phyloP scores from a whole-genome alignment of 2,329 filamentous ascomycete genomes.

The Arthrinium phaeospermum region DNA sequence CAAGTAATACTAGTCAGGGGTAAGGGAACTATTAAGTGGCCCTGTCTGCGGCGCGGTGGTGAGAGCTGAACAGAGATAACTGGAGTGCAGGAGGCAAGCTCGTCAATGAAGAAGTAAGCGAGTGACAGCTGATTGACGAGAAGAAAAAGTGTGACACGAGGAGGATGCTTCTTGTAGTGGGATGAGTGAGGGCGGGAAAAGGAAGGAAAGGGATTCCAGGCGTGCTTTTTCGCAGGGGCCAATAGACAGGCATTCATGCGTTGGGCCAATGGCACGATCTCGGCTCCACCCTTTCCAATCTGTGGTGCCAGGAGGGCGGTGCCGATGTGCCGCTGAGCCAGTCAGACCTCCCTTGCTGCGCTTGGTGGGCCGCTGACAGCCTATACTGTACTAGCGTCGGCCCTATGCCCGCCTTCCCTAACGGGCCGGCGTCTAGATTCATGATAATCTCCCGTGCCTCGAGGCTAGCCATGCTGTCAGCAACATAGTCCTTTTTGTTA shows the following conservation, averaged over 20 bases:
- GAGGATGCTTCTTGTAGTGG: slow-evolving; percentile 14
- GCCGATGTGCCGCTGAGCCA: background rate
- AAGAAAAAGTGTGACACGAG: background rate
- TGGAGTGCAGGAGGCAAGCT: slow-evolving; percentile 1
- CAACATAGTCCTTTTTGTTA: background rate
- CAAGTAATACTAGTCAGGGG: slow-evolving; percentile 11
- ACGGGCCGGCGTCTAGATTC: slow-evolving; percentile 4
- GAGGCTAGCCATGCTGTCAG: background rate
- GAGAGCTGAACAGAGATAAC: background rate
- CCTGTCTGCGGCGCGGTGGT: background rate
- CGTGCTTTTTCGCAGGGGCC: background rate
- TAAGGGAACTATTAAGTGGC: background rate
- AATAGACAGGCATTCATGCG: background rate
- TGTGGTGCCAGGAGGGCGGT: background rate
- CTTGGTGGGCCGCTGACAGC: background rate
- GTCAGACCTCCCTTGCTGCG: background rate
- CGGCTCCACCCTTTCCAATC: slow-evolving; percentile 7
- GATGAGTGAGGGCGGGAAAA: slow-evolving; percentile 2
- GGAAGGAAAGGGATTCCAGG: background rate
- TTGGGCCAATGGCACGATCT: background rate
- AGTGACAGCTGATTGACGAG: background rate
- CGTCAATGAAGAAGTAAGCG: background rate
- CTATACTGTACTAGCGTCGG: slow-evolving; percentile 9
- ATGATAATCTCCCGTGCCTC: background rate
- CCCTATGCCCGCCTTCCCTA: background rate